phyloP scores from a whole-genome alignment of 2,329 filamentous ascomycete species.

The Chaetothyriales sp. region DNA sequence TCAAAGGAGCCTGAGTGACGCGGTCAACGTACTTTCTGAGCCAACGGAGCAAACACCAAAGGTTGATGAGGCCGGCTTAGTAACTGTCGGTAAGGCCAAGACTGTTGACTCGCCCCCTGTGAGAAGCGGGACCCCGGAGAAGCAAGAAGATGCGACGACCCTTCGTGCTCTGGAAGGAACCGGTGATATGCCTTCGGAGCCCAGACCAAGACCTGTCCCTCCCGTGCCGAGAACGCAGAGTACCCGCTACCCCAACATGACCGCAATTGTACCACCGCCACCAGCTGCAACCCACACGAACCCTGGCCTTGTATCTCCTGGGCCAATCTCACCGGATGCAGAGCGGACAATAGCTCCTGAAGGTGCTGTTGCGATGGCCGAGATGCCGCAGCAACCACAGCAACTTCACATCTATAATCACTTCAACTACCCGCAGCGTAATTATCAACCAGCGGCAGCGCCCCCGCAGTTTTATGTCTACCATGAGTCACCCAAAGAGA shows the following conservation, averaged over 20 bases:
- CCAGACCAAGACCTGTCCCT: neutral
- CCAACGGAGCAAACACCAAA: slow-evolving; percentile 20
- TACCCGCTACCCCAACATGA: slow-evolving; percentile 6
- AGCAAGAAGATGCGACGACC: neutral
- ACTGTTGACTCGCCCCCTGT: slow-evolving; percentile 5
- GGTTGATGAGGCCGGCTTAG: slow-evolving; percentile 20
- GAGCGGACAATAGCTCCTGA: slow-evolving; percentile 49
- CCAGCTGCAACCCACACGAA: slow-evolving; percentile 1
- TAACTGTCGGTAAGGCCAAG: slow-evolving; percentile 16
- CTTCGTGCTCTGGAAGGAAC: neutral
- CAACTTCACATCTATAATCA: slow-evolving; percentile 24
- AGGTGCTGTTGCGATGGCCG: slow-evolving; percentile 46
- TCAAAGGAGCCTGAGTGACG: neutral
- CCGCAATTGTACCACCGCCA: slow-evolving; percentile 4
- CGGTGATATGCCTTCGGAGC: neutral
- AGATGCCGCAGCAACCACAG: slow-evolving; percentile 32
- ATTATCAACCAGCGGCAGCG: neutral
- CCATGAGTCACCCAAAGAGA: neutral
- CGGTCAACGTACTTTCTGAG: slow-evolving; percentile 10
- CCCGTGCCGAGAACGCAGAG: neutral
- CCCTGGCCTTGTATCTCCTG: slow-evolving; percentile 38
- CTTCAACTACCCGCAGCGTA: slow-evolving; percentile 1
- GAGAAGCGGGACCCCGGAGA: neutral
- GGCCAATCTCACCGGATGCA: slow-evolving; percentile 49
- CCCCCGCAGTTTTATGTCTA: neutral